phyloP scores from a whole-genome alignment of 129 eudicot genomes.

The Daucus carota region DNA sequence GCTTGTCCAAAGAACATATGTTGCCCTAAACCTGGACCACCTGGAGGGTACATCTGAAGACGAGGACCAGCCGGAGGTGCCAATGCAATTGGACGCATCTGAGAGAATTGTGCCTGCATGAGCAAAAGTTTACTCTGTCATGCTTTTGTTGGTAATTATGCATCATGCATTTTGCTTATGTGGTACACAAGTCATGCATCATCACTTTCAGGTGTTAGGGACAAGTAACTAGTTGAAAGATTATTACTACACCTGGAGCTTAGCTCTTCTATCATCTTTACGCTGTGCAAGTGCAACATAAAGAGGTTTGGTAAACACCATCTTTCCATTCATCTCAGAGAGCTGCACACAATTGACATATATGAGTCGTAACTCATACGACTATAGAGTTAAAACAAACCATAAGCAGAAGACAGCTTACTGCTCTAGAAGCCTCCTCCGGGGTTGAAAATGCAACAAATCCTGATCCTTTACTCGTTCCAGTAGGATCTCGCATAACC shows the following conservation, averaged over 20 bases:
- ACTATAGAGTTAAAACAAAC: not conserved
- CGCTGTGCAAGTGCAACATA: slow-evolving; percentile 89
- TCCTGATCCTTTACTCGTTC: slow-evolving; percentile 82
- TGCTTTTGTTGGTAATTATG: not conserved
- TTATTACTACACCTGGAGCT: slow-evolving; percentile 54
- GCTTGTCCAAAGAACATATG: slow-evolving; percentile 81
- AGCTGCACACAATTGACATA: slow-evolving; percentile 31
- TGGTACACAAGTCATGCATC: not conserved
- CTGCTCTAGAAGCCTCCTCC: slow-evolving; percentile 91
- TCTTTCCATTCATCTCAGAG: slow-evolving; percentile 82
- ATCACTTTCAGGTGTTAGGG: not conserved
- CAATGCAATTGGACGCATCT: slow-evolving; percentile 73
- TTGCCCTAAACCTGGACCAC: slow-evolving; percentile 86
- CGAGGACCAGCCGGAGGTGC: slow-evolving; percentile 68
- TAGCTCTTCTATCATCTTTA: slow-evolving; percentile 89
- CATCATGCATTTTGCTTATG: not conserved
- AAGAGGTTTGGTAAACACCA: slow-evolving; percentile 76
- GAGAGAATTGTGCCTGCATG: slow-evolving; percentile 81
- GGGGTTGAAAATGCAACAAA: slow-evolving; percentile 86
- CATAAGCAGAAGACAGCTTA: slow-evolving; percentile 27
- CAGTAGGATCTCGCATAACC: slow-evolving; percentile 96
- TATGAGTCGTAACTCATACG: not conserved
- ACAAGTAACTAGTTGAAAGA: not conserved
- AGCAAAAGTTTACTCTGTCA: not conserved
- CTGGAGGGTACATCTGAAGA: slow-evolving; percentile 78